Conservation (phyloP, 345 rosid genomes). For the Eucalyptus regnans region DNA sequence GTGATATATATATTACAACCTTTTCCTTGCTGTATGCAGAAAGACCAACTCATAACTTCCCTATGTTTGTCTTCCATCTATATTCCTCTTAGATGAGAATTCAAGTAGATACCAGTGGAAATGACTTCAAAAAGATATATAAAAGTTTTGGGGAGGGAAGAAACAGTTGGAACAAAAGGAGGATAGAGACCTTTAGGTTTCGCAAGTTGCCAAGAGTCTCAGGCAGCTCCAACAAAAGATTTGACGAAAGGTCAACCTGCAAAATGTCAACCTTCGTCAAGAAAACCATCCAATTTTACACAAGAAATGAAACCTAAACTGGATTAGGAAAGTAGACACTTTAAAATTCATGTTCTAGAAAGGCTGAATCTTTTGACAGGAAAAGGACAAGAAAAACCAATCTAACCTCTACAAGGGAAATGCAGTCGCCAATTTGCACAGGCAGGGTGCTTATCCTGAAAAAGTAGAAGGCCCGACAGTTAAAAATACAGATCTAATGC, state of each 20-base stretch:
- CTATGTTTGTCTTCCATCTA: neutral
- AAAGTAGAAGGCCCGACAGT: neutral
- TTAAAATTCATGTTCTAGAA: neutral
- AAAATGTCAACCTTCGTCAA: neutral
- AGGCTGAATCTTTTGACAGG: neutral
- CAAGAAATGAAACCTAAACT: neutral
- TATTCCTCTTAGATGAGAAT: neutral
- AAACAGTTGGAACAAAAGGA: neutral
- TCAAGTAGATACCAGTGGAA: neutral
- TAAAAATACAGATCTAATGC: neutral
- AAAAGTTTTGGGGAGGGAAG: neutral
- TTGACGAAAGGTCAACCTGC: conserved; percentile 88
- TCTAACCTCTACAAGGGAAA: conserved; percentile 58
- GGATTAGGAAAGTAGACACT: neutral
- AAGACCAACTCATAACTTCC: neutral
- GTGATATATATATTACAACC: neutral
- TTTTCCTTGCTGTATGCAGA: neutral
- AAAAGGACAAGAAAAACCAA: neutral
- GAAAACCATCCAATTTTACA: neutral
- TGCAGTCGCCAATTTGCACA: conserved; percentile 36
- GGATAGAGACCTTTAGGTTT: conserved; percentile 46
- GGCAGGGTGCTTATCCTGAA: conserved; percentile 53
- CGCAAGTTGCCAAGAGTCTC: conserved; percentile 43
- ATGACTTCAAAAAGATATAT: neutral
- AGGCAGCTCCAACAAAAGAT: conserved; percentile 61